Evolutionary conservation across 495 filamentous ascomycete species (phyloP), one percentile per base, ranked within the genome.

Genomic region (Sporormia fimetaria): DNA sequence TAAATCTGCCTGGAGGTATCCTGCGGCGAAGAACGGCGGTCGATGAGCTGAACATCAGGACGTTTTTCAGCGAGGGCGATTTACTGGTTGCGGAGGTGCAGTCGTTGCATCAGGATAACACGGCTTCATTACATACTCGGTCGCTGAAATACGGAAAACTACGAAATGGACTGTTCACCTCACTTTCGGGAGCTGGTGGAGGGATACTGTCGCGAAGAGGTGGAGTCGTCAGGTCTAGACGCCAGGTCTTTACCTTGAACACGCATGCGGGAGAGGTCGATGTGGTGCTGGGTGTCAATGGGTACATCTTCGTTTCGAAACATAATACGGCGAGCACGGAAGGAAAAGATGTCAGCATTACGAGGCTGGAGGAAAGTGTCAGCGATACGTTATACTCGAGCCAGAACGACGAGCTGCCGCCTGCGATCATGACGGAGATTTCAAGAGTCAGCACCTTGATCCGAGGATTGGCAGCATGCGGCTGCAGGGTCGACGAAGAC

Each of bases 1-100:
- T 98, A 62, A 96, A 98, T 56, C 65, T 96, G 2, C 92, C 90
- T 6, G 90, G 90, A 33, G 88, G 90, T 22, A 94, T 94, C 52
- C 70, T 94, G 52, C 74, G 90, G 21, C 81, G 84, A 53, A 70
- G 90, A 47, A 96, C 90, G 3, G 83, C 81, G 51, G 87, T 88
- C 4, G 90, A 98, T 57, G 92, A 96, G 63, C 67, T 98, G 43
- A 86, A 94, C 54, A 95, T 98, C 55, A 75, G 90, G 15, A 84
- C 73, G 5, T 95, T 93, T 57, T 94, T 95, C 65, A 72, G 72
- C 18, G 88, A 94, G 59, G 88, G 88, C 9, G 87, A 95, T 53
- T 58, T 95, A 24, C 63, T 95, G 8, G 78, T 94, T 0, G 87
- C 87, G 3, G 87, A 95, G 63, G 83, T 98, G 40, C 90, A 96